phyloP scores from a whole-genome alignment of 78 protist species.

The Chrysochromulina tobinii region DNA sequence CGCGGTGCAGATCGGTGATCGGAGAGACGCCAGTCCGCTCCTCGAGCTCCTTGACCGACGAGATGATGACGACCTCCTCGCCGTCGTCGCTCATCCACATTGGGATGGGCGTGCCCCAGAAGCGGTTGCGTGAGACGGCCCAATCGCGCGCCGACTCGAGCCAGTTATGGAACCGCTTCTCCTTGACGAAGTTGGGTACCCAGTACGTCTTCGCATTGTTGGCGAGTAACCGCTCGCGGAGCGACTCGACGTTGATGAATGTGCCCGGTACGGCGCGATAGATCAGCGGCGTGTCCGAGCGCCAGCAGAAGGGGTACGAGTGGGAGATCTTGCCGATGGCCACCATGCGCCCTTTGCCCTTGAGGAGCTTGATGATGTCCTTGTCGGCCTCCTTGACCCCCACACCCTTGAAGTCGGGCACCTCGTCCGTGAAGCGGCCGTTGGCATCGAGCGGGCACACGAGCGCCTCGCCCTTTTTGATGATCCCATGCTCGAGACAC shows the following conservation, averaged over 20 bases:
- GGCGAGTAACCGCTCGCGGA: conserved; percentile 78
- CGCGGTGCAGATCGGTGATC: conserved; percentile 80
- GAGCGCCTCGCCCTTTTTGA: conserved; percentile 65
- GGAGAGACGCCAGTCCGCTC: conserved; percentile 74
- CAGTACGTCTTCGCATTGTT: conserved; percentile 89
- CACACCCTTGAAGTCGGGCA: conserved; percentile 87
- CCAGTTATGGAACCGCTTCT: conserved; percentile 95
- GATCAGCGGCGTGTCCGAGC: conserved; percentile 72
- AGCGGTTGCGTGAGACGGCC: conserved; percentile 95
- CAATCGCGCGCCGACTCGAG: conserved; percentile 87
- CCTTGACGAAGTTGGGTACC: conserved; percentile 87
- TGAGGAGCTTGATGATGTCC: conserved; percentile 78
- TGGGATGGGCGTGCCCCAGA: conserved; percentile 99
- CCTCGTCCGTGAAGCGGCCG: conserved; percentile 94
- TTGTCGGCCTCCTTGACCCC: conserved; percentile 93
- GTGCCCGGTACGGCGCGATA: conserved; percentile 63
- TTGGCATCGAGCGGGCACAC: conserved; percentile 95
- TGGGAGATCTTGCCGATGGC: conserved; percentile 75
- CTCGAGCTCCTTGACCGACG: conserved; percentile 87
- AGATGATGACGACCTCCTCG: conserved; percentile 84
- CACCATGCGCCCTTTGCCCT: conserved; percentile 69
- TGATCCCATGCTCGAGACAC: conserved; percentile 59
- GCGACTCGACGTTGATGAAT: conserved; percentile 82
- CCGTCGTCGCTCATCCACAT: conserved; percentile 95
- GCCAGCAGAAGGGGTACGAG: conserved; percentile 99